phyloP scores from a whole-genome alignment of 2,329 filamentous ascomycete genomes.

The Pestalotiopsis sp. region DNA sequence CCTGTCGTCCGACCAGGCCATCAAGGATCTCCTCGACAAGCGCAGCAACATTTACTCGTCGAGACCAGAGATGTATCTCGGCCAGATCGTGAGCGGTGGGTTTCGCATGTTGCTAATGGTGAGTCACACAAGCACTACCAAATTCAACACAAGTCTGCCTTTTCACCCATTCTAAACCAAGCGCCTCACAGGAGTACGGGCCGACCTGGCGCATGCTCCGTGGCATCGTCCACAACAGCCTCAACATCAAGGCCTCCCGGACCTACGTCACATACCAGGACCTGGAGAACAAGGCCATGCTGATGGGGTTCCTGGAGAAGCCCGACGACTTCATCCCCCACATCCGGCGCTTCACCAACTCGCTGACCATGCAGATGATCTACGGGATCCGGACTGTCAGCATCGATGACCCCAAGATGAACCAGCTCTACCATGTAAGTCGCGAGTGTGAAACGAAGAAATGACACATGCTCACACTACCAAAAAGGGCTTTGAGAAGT shows the following conservation, averaged over 20 bases:
- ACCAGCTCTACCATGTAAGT: conserved; percentile 41
- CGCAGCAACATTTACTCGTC: conserved; percentile 51
- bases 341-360: conserved; percentile 49
- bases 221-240: conserved; percentile 44
- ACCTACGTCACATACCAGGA: conserved; percentile 58
- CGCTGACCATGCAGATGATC: conserved; percentile 51
- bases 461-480: too few relatives aligned
- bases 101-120: conserved; percentile 23
- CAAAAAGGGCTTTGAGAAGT: conserved; percentile 34
- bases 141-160: background rate
- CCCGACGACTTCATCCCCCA: conserved; percentile 45
- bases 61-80: conserved; percentile 45
- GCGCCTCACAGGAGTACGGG: conserved; percentile 30
- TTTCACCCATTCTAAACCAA: background rate
- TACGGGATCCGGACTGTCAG: conserved; percentile 45
- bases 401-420: conserved; percentile 41
- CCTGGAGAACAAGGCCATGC: conserved; percentile 58
- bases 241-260: conserved; percentile 48
- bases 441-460: background rate
- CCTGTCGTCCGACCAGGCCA: conserved; percentile 43
- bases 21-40: conserved; percentile 56
- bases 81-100: conserved; percentile 30
- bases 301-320: conserved; percentile 46
- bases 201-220: conserved; percentile 37
- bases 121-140: background rate